phyloP scores from a whole-genome alignment of 192 early-diverging fungal genomes.

The Entophlyctis luteolus region DNA sequence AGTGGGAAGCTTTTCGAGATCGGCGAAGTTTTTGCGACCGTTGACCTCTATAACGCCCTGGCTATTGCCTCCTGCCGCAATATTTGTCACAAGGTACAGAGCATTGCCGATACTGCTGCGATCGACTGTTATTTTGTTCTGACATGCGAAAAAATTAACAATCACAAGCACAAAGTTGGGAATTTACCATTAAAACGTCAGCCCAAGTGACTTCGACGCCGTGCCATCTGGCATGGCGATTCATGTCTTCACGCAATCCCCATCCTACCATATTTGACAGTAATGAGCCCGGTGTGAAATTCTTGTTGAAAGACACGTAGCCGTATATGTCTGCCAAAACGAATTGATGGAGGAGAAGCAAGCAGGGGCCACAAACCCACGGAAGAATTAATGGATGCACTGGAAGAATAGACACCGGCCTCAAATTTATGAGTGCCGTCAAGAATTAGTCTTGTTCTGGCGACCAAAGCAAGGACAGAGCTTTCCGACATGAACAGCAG shows the following conservation, averaged over 20 bases:
- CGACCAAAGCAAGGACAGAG: constrained; percentile 41
- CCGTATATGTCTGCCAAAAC: constrained; percentile 35
- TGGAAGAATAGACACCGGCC: constrained; percentile 31
- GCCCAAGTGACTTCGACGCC: constrained; percentile 53
- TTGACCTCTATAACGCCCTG: constrained; percentile 27
- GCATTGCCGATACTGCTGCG: constrained; percentile 51
- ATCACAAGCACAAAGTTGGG: too few species aligned
- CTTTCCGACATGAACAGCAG: constrained; percentile 53
- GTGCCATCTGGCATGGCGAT: constrained; percentile 49
- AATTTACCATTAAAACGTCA: constrained; percentile 33
- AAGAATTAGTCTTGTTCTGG: constrained; percentile 36
- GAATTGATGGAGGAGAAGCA: neutral
- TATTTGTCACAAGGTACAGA: constrained; percentile 48
- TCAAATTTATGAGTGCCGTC: constrained; percentile 43
- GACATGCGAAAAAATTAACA: constrained; percentile 35
- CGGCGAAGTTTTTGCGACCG: constrained; percentile 48
- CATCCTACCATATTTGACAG: constrained; percentile 45
- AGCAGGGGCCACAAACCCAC: neutral
- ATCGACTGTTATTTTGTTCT: constrained; percentile 58
- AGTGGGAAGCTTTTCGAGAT: constrained; percentile 32
- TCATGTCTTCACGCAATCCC: constrained; percentile 48
- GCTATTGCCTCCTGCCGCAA: constrained; percentile 39
- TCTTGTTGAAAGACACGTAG: constrained; percentile 48
- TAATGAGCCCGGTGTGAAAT: constrained; percentile 45
- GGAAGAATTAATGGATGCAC: neutral